Evolutionary conservation across 306 rosid genomes (phyloP), one percentile per base, ranked within the genome.

Genomic region (Cercis canadensis): DNA sequence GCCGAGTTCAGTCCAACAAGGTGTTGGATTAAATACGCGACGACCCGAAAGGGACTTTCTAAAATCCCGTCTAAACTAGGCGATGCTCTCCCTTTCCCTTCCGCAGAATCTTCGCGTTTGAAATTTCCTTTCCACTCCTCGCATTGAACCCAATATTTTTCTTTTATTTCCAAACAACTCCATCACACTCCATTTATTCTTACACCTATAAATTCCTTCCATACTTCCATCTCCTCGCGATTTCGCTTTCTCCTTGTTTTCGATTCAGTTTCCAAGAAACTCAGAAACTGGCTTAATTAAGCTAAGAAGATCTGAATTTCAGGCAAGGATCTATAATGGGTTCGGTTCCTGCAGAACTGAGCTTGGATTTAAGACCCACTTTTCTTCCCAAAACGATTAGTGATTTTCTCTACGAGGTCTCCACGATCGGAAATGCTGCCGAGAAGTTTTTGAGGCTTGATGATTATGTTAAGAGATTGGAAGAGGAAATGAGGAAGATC

Each of bases 401-500:
- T 53, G 86, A 89, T 75, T 86, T 94, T 41, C 92, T 90, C 69
- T 74, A 4, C 40, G 81, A 81, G 60, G 73, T 90, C 4, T 86
- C 92, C 18, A 24, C 49, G 57, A 49, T 86, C 29, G 65, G 73
- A 1, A 52, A 72, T 76, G 54, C 72, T 8, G 2, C 83, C 15
- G 88, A 90, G 14, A 82, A 81, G 53, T 73, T 57, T 15, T 73
- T 82, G 21, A 70, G 47, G 41, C 85, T 90, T 62, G 82, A 80
- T 6, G 88, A 84, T 76, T 81, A 81, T 16, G 63, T 87, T 29
- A 37, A 73, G 17, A 67, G 74, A 44, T 83, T 94, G 79, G 91
- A 90, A 78, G 92, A 86, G 0, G 98, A 94, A 73, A 82, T 78
- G 86, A 70, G 54, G 69, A 94, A 94, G 90, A 94, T 94, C 90